Evolutionary conservation across 1,139 yeast species (phyloP).

Genomic region (Suhomyces taliae): DNA sequence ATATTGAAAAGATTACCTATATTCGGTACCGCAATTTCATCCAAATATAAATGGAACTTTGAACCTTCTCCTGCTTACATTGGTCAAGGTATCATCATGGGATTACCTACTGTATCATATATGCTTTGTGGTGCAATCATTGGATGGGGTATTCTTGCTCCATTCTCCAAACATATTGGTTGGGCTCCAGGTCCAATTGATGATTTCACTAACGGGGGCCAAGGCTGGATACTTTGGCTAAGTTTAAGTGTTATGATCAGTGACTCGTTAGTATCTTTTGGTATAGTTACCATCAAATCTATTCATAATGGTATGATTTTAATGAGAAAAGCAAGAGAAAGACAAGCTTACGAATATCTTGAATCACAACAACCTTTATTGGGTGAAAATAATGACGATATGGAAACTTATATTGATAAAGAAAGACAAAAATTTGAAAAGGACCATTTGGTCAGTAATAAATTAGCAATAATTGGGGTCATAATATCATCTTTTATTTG

Average conservation of each 20-base stretch:
- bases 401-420: background rate
- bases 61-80: constrained; percentile 97
- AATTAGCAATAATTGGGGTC: constrained; percentile 60
- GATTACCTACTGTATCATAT: constrained; percentile 83
- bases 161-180: constrained; percentile 61
- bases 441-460: constrained; percentile 49
- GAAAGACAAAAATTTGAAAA: constrained; percentile 8
- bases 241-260: constrained; percentile 92
- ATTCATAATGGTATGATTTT: constrained; percentile 14
- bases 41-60: constrained; percentile 76
- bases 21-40: constrained; percentile 68
- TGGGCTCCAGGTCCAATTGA: constrained; percentile 93
- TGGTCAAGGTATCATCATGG: constrained; percentile 98
- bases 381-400: background rate
- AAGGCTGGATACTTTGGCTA: constrained; percentile 97
- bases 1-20: constrained; percentile 66
- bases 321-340: constrained; percentile 7
- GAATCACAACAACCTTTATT: constrained; percentile 5
- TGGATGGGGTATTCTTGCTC: constrained; percentile 92
- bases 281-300: constrained; percentile 59
- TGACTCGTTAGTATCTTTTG: constrained; percentile 81
- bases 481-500: constrained; percentile 66
- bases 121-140: constrained; percentile 87
- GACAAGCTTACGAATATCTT: constrained; percentile 1
- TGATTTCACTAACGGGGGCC: constrained; percentile 92